Evolutionary conservation across 1,284 basidiomycete genomes (phyloP), one percentile per base, ranked within the genome.

Genomic region (Puccinia hordei): DNA sequence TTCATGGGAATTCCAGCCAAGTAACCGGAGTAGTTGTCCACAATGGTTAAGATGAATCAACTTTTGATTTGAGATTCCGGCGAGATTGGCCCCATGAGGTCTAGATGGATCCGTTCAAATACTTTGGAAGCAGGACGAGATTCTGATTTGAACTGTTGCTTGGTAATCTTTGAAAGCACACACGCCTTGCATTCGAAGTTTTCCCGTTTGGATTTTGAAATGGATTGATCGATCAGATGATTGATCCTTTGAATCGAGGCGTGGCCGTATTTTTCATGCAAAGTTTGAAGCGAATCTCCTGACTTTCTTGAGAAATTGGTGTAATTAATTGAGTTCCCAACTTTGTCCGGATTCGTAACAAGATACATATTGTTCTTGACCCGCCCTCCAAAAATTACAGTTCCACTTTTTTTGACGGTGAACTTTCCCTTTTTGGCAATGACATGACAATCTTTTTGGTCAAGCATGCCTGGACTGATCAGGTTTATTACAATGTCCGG

Each of bases 401-500:
- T n/a, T n/a, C n/a, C n/a, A n/a, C n/a, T n/a, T n/a, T n/a, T n/a
- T n/a, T n/a, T n/a, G n/a, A n/a, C n/a, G n/a, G n/a, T n/a, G n/a
- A n/a, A n/a, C n/a, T n/a, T n/a, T n/a, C n/a, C n/a, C n/a, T 38
- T 66, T 44, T 15, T 15, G 8, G 35, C n/a, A n/a, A n/a, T n/a
- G 63, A 66, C 35, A 44, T 41, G 12, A 6, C n/a, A n/a, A 2
- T 24, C 3, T 44, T 66, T 6, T 8, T 19, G 10, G 6, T 44
- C 63, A n/a, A 66, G 38, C 2, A 46, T 6, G 1, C 63, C 63
- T 66, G 35, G 35, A 17, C 63, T 66, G 5, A 66, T 44, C 12
- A 66, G 15, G 22, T 66, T 66, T 1, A 66, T 35, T 13, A 66
- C 63, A 44, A 66, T 66, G 8, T 66, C 38, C 22, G 63, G 63